Percentiles rank a stretch among this genome's conserved stretches.
Conservation (phyloP, 768 basidiomycete genomes). For the Polyporus arcularius region DNA sequence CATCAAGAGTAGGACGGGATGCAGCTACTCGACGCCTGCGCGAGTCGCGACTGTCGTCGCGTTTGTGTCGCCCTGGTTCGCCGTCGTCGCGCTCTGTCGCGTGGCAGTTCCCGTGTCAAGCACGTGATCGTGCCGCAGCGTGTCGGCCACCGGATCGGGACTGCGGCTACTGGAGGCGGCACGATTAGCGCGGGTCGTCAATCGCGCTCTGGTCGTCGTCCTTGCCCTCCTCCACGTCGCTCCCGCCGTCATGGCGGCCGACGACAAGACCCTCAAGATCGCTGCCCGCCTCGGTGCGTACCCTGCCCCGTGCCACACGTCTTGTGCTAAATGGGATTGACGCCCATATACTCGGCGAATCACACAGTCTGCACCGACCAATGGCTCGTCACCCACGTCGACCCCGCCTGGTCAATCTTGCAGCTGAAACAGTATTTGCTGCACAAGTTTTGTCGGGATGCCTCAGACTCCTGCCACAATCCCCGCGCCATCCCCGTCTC, state of each 20-base stretch:
- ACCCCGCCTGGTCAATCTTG: conserved; percentile 58
- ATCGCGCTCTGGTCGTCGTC: background rate
- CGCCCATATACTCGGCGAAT: background rate
- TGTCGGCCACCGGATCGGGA: no score
- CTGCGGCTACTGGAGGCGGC: background rate
- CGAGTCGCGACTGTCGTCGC: no score
- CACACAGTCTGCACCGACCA: conserved; percentile 64
- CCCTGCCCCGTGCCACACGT: background rate
- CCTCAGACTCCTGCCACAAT: conserved; percentile 25
- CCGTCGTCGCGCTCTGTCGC: no score
- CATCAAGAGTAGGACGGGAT: no score
- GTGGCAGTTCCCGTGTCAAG: no score
- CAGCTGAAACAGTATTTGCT: conserved; percentile 67
- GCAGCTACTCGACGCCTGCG: no score
- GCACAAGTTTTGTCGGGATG: conserved; percentile 46
- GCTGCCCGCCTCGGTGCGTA: conserved; percentile 14
- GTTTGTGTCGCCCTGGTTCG: no score
- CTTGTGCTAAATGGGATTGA: background rate
- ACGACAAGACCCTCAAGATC: conserved; percentile 5
- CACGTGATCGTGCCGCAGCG: no score
- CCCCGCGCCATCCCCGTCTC: conserved; percentile 15
- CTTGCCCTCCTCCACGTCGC: background rate
- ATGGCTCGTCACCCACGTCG: conserved; percentile 74
- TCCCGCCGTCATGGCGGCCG: background rate
- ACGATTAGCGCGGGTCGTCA: background rate